Percentiles rank a stretch among this genome's conserved stretches.
phyloP scores from a whole-genome alignment of 371 early-diverging fungal genomes.

The Mucor irregularis region DNA sequence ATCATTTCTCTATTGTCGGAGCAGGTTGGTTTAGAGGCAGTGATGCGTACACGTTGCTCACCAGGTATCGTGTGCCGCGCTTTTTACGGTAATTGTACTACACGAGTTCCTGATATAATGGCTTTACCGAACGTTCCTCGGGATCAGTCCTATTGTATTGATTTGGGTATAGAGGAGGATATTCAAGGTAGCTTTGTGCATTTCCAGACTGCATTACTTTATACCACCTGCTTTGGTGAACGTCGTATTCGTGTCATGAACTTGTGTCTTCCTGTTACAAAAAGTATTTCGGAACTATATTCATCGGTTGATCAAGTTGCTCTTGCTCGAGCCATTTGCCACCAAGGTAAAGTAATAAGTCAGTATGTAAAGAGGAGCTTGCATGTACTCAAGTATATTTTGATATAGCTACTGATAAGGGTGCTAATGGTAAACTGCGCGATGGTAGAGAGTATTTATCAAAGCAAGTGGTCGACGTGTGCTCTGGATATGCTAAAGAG shows the following conservation, averaged over 20 bases:
- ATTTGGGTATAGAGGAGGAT: slow-evolving; percentile 76
- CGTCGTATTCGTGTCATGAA: slow-evolving; percentile 87
- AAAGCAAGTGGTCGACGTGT: slow-evolving; percentile 62
- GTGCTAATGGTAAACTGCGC: slow-evolving; percentile 64
- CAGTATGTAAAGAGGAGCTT: not conserved
- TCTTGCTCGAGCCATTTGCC: slow-evolving; percentile 57
- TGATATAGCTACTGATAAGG: slow-evolving; percentile 55
- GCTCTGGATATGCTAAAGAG: slow-evolving; percentile 58
- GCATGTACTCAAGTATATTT: not conserved
- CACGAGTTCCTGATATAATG: slow-evolving; percentile 82
- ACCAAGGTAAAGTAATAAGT: slow-evolving; percentile 60
- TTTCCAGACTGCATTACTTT: slow-evolving; percentile 87
- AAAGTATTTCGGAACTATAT: slow-evolving; percentile 70
- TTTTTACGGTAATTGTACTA: slow-evolving; percentile 86
- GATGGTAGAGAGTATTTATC: slow-evolving; percentile 75
- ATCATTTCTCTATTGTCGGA: slow-evolving; percentile 65
- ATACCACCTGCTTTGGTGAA: slow-evolving; percentile 73
- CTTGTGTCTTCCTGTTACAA: slow-evolving; percentile 74
- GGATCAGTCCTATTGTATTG: slow-evolving; percentile 82
- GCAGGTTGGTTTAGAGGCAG: slow-evolving; percentile 81
- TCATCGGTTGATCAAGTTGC: slow-evolving; percentile 70
- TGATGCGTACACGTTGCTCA: slow-evolving; percentile 85
- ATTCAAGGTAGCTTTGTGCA: slow-evolving; percentile 65
- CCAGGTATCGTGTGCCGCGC: slow-evolving; percentile 74
- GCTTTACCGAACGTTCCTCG: slow-evolving; percentile 87